Conservation (phyloP, 2,329 filamentous ascomycete genomes). For the Diaporthe sp. region DNA sequence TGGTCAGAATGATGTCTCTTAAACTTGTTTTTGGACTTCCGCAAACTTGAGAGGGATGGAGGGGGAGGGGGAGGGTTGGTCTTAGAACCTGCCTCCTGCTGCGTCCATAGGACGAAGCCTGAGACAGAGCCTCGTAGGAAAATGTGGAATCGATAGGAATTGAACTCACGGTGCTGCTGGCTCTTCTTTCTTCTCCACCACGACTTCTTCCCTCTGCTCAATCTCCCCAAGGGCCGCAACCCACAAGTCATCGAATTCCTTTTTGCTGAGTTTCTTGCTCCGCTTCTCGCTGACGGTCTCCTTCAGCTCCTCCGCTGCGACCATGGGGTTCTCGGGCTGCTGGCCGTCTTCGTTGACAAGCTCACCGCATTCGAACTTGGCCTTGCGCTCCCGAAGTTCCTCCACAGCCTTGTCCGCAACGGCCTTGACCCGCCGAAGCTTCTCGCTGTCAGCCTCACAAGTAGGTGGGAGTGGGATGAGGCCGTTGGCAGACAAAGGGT, state of each 20-base stretch:
- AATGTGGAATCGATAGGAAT: constrained; percentile 31
- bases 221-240: constrained; percentile 81
- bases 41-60: constrained; percentile 27
- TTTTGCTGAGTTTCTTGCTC: constrained; percentile 85
- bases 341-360: constrained; percentile 73
- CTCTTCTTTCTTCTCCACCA: constrained; percentile 55
- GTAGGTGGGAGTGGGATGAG: constrained; percentile 88
- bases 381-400: constrained; percentile 85
- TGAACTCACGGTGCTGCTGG: constrained; percentile 64
- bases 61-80: not conserved
- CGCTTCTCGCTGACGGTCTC: constrained; percentile 80
- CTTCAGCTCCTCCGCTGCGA: constrained; percentile 82
- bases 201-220: constrained; percentile 72
- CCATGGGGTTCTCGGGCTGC: constrained; percentile 69
- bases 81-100: not conserved
- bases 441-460: constrained; percentile 95
- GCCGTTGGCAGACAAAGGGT: constrained; percentile 86
- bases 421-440: constrained; percentile 86
- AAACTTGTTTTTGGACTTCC: constrained; percentile 48
- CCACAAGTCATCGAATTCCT: constrained; percentile 94
- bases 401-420: constrained; percentile 92
- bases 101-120: constrained; percentile 17
- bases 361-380: constrained; percentile 91
- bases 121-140: not conserved
- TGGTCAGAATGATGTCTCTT: constrained; percentile 51